These are phyloP conservation scores for Fusarium sp. DNA, from an alignment of 2,329 filamentous ascomycete species.

Conservation along the genomic window DNA sequence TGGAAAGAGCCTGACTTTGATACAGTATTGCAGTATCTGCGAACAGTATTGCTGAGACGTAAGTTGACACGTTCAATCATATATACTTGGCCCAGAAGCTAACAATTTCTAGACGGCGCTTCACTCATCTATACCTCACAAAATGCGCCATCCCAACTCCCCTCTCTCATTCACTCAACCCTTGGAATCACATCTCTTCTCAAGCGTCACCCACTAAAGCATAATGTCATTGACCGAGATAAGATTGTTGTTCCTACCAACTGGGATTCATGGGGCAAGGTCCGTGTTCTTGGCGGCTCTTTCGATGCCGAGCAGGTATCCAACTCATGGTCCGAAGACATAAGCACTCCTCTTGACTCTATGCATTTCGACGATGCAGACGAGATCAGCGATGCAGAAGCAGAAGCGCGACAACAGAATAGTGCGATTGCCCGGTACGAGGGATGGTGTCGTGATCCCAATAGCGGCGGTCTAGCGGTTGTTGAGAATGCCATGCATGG, in stretches of 20 bases:
- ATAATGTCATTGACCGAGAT: conserved; percentile 92
- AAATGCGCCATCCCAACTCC: conserved; percentile 79
- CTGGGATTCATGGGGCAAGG: conserved; percentile 99
- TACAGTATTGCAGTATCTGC: conserved; percentile 90
- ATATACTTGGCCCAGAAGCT: conserved; percentile 16
- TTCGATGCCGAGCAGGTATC: conserved; percentile 93
- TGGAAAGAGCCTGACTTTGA: conserved; percentile 99
- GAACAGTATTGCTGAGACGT: conserved; percentile 90
- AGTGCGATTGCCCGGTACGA: conserved; percentile 80
- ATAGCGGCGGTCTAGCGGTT: conserved; percentile 64
- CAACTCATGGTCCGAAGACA: conserved; percentile 85
- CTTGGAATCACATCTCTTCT: conserved; percentile 87
- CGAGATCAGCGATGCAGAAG: conserved; percentile 39
- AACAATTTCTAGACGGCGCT: conserved; percentile 71
- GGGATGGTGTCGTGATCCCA: conserved; percentile 80
- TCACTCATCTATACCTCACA: conserved; percentile 88
- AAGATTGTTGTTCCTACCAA: conserved; percentile 95
- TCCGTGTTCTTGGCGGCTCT: conserved; percentile 87
- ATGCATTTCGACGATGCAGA: conserved; percentile 35
- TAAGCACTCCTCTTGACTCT: conserved; percentile 65
- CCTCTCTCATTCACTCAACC: conserved; percentile 84
- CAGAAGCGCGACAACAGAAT: conserved; percentile 51
- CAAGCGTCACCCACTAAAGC: conserved; percentile 81
- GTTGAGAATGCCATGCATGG: conserved; percentile 55
- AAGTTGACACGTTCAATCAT: conserved; percentile 23